These are phyloP conservation scores for Fraxinus quadrangulata DNA, from an alignment of 257 asterid species.

Conservation along the genomic window DNA sequence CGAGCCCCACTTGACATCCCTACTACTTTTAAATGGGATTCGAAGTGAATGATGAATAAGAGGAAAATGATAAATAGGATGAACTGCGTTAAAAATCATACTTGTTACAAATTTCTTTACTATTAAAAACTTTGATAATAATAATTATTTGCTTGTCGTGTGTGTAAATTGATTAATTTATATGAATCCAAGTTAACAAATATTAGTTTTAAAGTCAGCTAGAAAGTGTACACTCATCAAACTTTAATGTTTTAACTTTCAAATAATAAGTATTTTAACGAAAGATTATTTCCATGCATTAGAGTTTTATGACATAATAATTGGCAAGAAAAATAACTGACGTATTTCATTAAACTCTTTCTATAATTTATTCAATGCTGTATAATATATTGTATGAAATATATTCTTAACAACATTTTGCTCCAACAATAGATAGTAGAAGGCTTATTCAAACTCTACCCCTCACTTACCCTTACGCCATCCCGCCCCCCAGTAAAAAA, in stretches of 20 bases:
- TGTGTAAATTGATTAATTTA: neutral
- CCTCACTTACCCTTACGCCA: neutral
- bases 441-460: neutral
- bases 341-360: neutral
- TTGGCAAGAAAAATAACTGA: neutral
- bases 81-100: neutral
- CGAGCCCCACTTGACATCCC: too few species aligned
- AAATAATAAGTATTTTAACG: too few species aligned
- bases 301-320: too few species aligned
- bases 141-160: too few species aligned
- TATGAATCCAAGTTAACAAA: too few species aligned
- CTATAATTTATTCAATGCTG: neutral
- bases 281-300: too few species aligned
- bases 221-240: neutral
- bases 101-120: neutral
- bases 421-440: neutral
- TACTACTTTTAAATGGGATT: neutral
- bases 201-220: neutral
- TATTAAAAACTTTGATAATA: too few species aligned
- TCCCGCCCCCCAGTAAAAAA: neutral
- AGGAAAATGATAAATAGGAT: neutral
- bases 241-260: neutral
- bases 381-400: neutral
- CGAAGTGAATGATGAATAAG: neutral
- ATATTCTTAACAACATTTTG: neutral